Percentiles rank a stretch among this genome's conserved stretches.
phyloP scores from a whole-genome alignment of 2,329 filamentous ascomycete species.

The Cucurbitaria berberidis region DNA sequence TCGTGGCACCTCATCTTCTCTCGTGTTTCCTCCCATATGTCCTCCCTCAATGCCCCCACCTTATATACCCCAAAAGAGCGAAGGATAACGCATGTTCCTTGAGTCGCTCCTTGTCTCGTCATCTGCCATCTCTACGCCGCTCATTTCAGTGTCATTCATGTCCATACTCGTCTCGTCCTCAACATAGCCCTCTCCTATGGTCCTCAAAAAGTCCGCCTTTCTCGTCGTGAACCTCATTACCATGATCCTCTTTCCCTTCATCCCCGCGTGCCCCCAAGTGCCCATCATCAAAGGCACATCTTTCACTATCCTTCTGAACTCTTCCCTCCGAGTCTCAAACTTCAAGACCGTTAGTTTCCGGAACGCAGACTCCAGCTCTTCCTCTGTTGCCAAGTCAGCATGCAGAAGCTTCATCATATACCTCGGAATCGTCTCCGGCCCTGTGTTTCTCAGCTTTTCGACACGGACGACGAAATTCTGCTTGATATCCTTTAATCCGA shows the following conservation, averaged over 20 bases:
- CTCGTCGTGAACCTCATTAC: background rate
- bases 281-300: background rate
- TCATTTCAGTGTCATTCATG: background rate
- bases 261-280: background rate
- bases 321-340: background rate
- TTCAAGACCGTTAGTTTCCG: conserved; percentile 3
- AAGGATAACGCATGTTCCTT: background rate
- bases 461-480: background rate
- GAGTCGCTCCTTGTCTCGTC: background rate
- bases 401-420: conserved; percentile 6
- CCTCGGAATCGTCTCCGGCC: conserved; percentile 5
- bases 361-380: conserved; percentile 6
- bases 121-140: background rate
- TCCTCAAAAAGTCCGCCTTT: background rate
- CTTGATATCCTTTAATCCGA: background rate
- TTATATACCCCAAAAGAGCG: background rate
- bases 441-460: conserved; percentile 6
- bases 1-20: background rate
- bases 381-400: conserved; percentile 12
- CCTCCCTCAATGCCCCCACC: background rate
- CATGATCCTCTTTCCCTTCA: conserved; percentile 1
- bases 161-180: no score
- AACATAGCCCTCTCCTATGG: background rate
- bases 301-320: background rate
- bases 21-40: background rate